Base-by-base conservation (phyloP, 345 rosid species). In the Citrus inodora region DNA sequence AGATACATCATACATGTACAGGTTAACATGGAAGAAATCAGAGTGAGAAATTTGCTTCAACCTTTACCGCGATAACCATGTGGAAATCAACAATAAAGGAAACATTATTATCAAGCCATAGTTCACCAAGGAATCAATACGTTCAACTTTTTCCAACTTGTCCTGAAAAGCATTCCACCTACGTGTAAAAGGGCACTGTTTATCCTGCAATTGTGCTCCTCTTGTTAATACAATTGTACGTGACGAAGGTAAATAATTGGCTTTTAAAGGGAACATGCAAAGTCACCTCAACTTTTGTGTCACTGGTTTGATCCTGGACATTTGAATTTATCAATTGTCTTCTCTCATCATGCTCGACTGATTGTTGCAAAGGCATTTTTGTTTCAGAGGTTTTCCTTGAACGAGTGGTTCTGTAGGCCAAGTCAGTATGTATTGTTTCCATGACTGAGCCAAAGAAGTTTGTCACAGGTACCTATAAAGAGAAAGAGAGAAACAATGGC, bases 391-490 rank as follows among this genome's bases (percentile, higher is more conserved):
- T 82, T 78, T 80, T 85, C 74, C 80, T 83, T 75, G 85, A 79
- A 73, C 74, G 71, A 70, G 83, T 87, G 72, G 83, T 87, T 76
- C 66, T 68, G 84, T 96, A 96, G 53, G 97, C 89, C 74, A 86
- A 89, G 81, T 90, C 94, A 30, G 98, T 94, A 79, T 89, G 94
- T 64, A 92, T 80, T 11, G 97, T 91, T 89, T 96, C 98, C 99
- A 94, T 94, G 65, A 96, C 97, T 8, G 98, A 96, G 67, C 98
- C 98, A 33, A 94, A 96, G 91, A 96, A 94, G 83, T 91, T 94
- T 4, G 98, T 96, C 81, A 94, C 98, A 0, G 98, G 95, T 69
- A 93, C 98, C 98, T 96, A 79, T n/a, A 73, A 24, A 80, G 79
- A 73, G 55, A 76, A 70, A 80, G 35, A 78, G 69, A 35, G 37